Evolutionary conservation across 2,329 filamentous ascomycete genomes (phyloP).

Genomic region (Stenocarpella maydis): DNA sequence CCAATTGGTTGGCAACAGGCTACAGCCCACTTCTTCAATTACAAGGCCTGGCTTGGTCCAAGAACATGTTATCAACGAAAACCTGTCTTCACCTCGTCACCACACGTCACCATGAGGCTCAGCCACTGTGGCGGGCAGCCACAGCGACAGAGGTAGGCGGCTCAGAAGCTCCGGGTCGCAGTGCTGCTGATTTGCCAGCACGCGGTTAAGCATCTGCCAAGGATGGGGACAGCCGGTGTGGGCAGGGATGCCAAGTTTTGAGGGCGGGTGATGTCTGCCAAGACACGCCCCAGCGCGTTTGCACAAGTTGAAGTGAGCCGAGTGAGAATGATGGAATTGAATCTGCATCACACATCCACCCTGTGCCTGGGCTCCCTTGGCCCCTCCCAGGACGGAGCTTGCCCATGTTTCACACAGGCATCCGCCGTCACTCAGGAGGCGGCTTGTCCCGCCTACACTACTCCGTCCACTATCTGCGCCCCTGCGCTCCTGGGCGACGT

Average conservation of each 20-base stretch:
- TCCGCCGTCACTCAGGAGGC: background rate
- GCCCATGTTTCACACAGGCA: slow-evolving; percentile 22
- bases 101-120: background rate
- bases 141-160: background rate
- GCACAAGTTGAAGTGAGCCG: background rate
- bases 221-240: background rate
- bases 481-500: background rate
- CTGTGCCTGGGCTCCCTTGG: background rate
- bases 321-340: background rate
- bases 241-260: slow-evolving; percentile 25
- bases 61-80: too few species aligned
- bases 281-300: background rate
- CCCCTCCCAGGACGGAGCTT: background rate
- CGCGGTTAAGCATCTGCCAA: slow-evolving; percentile 13
- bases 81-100: background rate
- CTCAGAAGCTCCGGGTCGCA: background rate
- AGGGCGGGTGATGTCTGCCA: slow-evolving; percentile 10
- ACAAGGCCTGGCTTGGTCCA: too few species aligned
- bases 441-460: slow-evolving; percentile 3
- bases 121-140: background rate
- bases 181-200: background rate
- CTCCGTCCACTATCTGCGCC: too few species aligned
- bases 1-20: too few species aligned
- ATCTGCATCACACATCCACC: background rate
- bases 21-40: too few species aligned